A percentile compares a stretch with the other conserved stretches of the same genome.
phyloP scores from a whole-genome alignment of 768 basidiomycete genomes.

The Naganishia kalamii region DNA sequence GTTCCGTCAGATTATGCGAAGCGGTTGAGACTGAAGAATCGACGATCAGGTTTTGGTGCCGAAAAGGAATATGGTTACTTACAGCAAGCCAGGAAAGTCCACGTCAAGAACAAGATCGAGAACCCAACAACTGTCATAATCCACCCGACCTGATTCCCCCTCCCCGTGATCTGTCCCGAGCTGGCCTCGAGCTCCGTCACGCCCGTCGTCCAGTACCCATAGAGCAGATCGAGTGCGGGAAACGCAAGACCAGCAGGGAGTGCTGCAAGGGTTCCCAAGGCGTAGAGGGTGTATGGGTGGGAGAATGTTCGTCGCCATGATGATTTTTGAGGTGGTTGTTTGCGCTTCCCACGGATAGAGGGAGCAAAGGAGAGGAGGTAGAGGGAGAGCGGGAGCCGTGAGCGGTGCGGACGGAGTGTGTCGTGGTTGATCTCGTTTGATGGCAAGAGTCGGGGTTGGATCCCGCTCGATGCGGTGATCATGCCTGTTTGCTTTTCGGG shows the following conservation, averaged over 20 bases:
- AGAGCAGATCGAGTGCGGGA: constrained; percentile 33
- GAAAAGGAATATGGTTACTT: constrained; percentile 13
- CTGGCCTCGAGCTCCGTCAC: constrained; percentile 9
- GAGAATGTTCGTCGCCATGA: constrained; percentile 23
- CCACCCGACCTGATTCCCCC: constrained; percentile 29
- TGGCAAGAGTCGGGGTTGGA: neutral
- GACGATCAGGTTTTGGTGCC: neutral
- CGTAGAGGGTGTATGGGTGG: constrained; percentile 30
- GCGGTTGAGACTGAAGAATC: constrained; percentile 27
- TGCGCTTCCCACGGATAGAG: constrained; percentile 14
- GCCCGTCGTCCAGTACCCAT: constrained; percentile 36
- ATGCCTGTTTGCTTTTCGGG: neutral
- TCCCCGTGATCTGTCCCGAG: constrained; percentile 9
- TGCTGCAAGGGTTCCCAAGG: constrained; percentile 29
- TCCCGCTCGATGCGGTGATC: constrained; percentile 1
- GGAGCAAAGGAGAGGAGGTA: constrained; percentile 36
- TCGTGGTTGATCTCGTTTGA: neutral
- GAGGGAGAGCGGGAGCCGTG: constrained; percentile 27
- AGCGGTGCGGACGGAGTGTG: constrained; percentile 25
- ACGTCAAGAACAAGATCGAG: constrained; percentile 23
- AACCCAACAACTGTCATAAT: constrained; percentile 33
- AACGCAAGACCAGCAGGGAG: constrained; percentile 29
- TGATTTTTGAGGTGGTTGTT: constrained; percentile 6
- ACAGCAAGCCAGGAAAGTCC: constrained; percentile 30
- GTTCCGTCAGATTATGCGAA: constrained; percentile 27